These are phyloP conservation scores for Chrysopogon serrulatus DNA, from an alignment of 176 grass and related monocot species.

Conservation along the genomic window DNA sequence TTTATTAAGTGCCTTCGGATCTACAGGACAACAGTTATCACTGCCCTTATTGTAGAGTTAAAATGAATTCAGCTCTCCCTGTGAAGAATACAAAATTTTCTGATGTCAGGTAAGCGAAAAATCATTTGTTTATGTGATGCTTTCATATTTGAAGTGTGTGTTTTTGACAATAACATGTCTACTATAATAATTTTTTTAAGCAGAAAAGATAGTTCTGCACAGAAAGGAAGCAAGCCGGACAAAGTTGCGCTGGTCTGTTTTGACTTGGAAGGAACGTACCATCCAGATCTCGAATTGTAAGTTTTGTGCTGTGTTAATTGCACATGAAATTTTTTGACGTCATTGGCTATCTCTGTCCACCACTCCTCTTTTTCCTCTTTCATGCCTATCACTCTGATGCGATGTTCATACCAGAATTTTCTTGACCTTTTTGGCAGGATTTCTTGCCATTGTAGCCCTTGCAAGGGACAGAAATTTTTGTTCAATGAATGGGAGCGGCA, in stretches of 20 bases:
- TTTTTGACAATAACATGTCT: conserved; percentile 24
- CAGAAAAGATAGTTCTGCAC: conserved; percentile 39
- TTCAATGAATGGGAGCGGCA: conserved; percentile 96
- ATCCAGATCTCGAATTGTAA: conserved; percentile 90
- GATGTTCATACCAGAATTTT: neutral
- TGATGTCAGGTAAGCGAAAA: conserved; percentile 54
- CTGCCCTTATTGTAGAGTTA: conserved; percentile 72
- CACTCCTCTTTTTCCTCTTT: neutral
- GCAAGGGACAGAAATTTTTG: conserved; percentile 84
- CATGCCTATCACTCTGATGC: neutral
- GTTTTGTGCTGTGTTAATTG: conserved; percentile 17
- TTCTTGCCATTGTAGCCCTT: conserved; percentile 78
- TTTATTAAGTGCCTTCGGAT: conserved; percentile 41
- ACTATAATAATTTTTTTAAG: conserved; percentile 10
- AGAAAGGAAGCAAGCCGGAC: conserved; percentile 37
- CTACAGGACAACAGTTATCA: conserved; percentile 57
- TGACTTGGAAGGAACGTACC: conserved; percentile 83
- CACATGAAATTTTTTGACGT: neutral
- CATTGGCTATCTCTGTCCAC: neutral
- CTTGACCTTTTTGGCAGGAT: conserved; percentile 44
- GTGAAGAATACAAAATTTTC: conserved; percentile 47
- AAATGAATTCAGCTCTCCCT: conserved; percentile 24
- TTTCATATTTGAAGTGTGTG: conserved; percentile 12
- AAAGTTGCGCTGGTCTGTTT: conserved; percentile 70
- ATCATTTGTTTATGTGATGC: neutral